Conservation (phyloP, 441 rosid genomes). For the Syzygium malaccense region DNA sequence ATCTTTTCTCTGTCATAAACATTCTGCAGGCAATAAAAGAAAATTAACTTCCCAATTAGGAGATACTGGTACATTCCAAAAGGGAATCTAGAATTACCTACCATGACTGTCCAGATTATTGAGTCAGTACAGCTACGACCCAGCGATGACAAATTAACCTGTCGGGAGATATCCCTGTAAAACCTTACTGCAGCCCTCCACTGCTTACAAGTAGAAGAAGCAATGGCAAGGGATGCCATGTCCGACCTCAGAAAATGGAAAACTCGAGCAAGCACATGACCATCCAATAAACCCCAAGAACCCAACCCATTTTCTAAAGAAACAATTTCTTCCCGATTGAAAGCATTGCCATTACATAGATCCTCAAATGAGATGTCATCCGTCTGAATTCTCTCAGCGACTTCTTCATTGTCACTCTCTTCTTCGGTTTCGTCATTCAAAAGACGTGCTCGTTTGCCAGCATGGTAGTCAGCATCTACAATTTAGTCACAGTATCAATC, state of each 20-base stretch:
- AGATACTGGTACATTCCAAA: neutral
- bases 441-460: conserved; percentile 73
- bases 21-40: conserved; percentile 50
- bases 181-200: conserved; percentile 84
- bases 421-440: conserved; percentile 64
- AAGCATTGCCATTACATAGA: conserved; percentile 58
- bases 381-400: conserved; percentile 29
- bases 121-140: conserved; percentile 79
- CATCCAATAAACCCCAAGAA: conserved; percentile 84
- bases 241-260: conserved; percentile 87
- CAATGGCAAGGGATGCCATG: conserved; percentile 63
- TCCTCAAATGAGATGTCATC: conserved; percentile 74
- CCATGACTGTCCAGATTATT: conserved; percentile 57
- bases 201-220: conserved; percentile 88
- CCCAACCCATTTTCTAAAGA: conserved; percentile 33
- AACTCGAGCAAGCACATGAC: conserved; percentile 68
- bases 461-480: conserved; percentile 61
- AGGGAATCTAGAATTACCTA: conserved; percentile 20
- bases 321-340: conserved; percentile 34
- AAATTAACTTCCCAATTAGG: conserved; percentile 17
- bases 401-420: conserved; percentile 54
- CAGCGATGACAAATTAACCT: conserved; percentile 72
- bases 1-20: conserved; percentile 73
- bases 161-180: conserved; percentile 72
- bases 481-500: conserved; percentile 15